A percentile compares a stretch with the other conserved stretches of the same genome.
These are phyloP conservation scores for Hymenoscyphus scutula DNA, from an alignment of 2,329 filamentous ascomycete genomes.

Conservation along the genomic window DNA sequence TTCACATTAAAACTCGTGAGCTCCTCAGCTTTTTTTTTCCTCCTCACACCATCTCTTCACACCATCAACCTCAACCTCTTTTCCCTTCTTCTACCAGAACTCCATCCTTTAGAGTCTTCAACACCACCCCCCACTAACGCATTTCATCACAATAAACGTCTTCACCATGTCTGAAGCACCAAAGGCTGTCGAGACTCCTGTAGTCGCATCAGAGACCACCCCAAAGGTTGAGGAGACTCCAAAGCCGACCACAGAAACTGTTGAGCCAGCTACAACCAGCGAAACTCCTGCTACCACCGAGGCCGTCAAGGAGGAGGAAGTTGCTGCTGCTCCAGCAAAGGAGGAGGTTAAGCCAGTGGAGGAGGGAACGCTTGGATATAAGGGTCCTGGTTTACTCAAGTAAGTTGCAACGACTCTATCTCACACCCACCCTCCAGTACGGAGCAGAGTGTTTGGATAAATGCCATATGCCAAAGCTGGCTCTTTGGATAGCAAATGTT, in stretches of 20 bases:
- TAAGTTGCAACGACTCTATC: conserved; percentile 48
- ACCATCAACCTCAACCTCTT: conserved; percentile 22
- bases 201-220: conserved; percentile 30
- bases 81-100: conserved; percentile 5
- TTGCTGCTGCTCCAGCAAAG: conserved; percentile 45
- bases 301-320: conserved; percentile 37
- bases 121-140: conserved; percentile 14
- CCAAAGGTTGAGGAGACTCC: conserved; percentile 30
- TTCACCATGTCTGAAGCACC: conserved; percentile 59
- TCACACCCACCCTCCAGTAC: background rate
- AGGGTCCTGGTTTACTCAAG: conserved; percentile 80
- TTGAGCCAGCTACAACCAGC: conserved; percentile 38
- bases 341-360: conserved; percentile 47
- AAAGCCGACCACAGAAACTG: conserved; percentile 36
- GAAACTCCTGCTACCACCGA: conserved; percentile 58
- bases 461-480: background rate
- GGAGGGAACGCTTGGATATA: conserved; percentile 85
- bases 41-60: no score
- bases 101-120: conserved; percentile 23
- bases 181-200: conserved; percentile 61
- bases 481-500: background rate
- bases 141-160: conserved; percentile 16
- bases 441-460: background rate
- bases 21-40: background rate
- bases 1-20: no score